phyloP scores from a whole-genome alignment of 768 basidiomycete genomes.

The Suillus placidus region DNA sequence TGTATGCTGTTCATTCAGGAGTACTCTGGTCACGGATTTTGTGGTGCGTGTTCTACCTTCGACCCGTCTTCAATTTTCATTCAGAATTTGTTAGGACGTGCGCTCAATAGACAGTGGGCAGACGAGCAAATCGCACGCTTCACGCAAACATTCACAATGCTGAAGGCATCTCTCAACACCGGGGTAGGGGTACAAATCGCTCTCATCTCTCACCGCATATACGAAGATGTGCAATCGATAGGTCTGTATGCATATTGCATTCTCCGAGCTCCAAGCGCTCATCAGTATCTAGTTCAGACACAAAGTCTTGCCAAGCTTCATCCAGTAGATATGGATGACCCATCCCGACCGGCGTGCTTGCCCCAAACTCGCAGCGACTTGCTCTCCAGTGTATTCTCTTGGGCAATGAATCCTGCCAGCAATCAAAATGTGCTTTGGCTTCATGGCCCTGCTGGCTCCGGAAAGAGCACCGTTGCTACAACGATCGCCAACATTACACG shows the following conservation, averaged over 20 bases:
- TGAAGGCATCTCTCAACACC: constrained; percentile 30
- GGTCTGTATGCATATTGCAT: constrained; percentile 17
- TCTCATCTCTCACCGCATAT: constrained; percentile 32
- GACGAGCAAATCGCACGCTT: constrained; percentile 26
- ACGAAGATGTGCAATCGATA: constrained; percentile 28
- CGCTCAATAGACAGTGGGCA: constrained; percentile 21
- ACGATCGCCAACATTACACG: constrained; percentile 38
- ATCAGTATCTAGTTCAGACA: constrained; percentile 14
- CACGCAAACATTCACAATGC: constrained; percentile 22
- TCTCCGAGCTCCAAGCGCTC: constrained; percentile 2
- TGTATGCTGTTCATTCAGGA: constrained; percentile 41
- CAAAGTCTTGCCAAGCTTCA: constrained; percentile 29
- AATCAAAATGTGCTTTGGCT: constrained; percentile 35
- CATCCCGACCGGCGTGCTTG: constrained; percentile 29
- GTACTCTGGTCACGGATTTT: constrained; percentile 38
- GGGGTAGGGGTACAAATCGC: constrained; percentile 28
- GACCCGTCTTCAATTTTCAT: constrained; percentile 13
- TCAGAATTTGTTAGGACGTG: constrained; percentile 14
- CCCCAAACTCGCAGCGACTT: constrained; percentile 35
- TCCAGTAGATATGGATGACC: constrained; percentile 34
- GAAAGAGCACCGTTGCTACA: constrained; percentile 40
- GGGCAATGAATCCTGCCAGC: constrained; percentile 24
- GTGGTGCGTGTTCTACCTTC: constrained; percentile 22
- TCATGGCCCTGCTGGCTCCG: constrained; percentile 38
- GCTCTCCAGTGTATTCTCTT: constrained; percentile 27